phyloP scores from a whole-genome alignment of 1,139 yeast species.

The Kurtzmaniella quercitrusa region DNA sequence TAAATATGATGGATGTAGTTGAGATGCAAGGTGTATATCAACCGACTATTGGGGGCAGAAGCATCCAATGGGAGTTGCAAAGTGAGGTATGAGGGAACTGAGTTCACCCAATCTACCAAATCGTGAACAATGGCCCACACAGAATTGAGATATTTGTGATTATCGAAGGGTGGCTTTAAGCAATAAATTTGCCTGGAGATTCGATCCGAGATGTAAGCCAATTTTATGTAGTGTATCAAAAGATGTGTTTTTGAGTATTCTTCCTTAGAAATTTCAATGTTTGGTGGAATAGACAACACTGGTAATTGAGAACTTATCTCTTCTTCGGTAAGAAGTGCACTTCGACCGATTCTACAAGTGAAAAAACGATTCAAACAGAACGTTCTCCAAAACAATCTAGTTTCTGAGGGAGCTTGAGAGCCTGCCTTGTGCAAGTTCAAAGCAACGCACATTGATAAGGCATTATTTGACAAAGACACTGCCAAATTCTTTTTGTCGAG shows the following conservation, averaged over 20 bases:
- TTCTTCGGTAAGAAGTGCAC: constrained; percentile 17
- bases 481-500: constrained; percentile 28
- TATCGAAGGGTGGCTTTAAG: constrained; percentile 14
- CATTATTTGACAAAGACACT: constrained; percentile 20
- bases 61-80: constrained; percentile 13
- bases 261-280: constrained; percentile 7
- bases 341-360: constrained; percentile 24
- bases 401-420: constrained; percentile 7
- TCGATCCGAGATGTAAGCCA: constrained; percentile 23
- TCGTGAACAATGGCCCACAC: constrained; percentile 17
- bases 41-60: constrained; percentile 14
- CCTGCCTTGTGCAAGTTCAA: constrained; percentile 21
- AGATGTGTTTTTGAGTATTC: constrained; percentile 16
- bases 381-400: constrained; percentile 19
- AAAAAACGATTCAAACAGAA: constrained; percentile 26
- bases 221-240: constrained; percentile 19
- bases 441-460: constrained; percentile 25
- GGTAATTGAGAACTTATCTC: constrained; percentile 15
- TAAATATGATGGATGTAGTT: constrained; percentile 28
- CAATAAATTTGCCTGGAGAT: constrained; percentile 21
- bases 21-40: constrained; percentile 24
- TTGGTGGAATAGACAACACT: constrained; percentile 1
- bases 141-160: constrained; percentile 16
- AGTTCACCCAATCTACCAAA: constrained; percentile 20
- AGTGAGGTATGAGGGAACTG: constrained; percentile 17